Percentiles rank a stretch among this genome's conserved stretches.
Evolutionary conservation across 2,329 filamentous ascomycete genomes (phyloP).

Genomic region (Xylariaceae sp.): DNA sequence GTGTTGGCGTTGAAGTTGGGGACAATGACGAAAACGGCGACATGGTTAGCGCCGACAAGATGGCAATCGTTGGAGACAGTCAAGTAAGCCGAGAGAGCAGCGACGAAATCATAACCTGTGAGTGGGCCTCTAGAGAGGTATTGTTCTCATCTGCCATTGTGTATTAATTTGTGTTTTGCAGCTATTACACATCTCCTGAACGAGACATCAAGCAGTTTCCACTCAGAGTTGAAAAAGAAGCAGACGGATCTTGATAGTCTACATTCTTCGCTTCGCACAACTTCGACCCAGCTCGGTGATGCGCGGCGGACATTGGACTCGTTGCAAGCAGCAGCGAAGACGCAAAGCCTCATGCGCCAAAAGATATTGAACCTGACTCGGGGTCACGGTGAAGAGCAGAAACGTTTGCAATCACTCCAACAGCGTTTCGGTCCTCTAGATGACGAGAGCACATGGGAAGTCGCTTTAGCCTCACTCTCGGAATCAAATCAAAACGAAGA

Average conservation of each 20-base stretch:
- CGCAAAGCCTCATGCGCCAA: slow-evolving; percentile 61
- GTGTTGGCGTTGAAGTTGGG: slow-evolving; percentile 63
- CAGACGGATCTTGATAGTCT: slow-evolving; percentile 79
- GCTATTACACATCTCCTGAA: slow-evolving; percentile 80
- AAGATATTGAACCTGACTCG: slow-evolving; percentile 75
- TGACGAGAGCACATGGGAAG: slow-evolving; percentile 48
- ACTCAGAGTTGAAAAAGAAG: slow-evolving; percentile 75
- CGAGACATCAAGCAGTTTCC: slow-evolving; percentile 74
- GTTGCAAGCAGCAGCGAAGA: slow-evolving; percentile 61
- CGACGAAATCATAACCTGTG: slow-evolving; percentile 74
- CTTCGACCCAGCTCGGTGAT: slow-evolving; percentile 73
- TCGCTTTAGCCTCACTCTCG: slow-evolving; percentile 46
- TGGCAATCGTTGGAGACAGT: slow-evolving; percentile 38
- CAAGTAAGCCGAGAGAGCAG: slow-evolving; percentile 67
- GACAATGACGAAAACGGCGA: slow-evolving; percentile 31
- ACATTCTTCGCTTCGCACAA: slow-evolving; percentile 74
- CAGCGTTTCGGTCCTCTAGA: slow-evolving; percentile 39
- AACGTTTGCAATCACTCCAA: slow-evolving; percentile 44
- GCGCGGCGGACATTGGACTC: slow-evolving; percentile 70
- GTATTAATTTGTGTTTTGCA: slow-evolving; percentile 22
- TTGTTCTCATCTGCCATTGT: not conserved
- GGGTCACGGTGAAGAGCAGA: slow-evolving; percentile 67
- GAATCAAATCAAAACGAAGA: slow-evolving; percentile 27
- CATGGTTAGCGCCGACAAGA: slow-evolving; percentile 32
- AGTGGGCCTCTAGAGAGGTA: slow-evolving; percentile 32